A percentile compares a stretch with the other conserved stretches of the same genome.
phyloP scores from a whole-genome alignment of 805 yeast genomes.

The Dipodascopsis uninucleata region DNA sequence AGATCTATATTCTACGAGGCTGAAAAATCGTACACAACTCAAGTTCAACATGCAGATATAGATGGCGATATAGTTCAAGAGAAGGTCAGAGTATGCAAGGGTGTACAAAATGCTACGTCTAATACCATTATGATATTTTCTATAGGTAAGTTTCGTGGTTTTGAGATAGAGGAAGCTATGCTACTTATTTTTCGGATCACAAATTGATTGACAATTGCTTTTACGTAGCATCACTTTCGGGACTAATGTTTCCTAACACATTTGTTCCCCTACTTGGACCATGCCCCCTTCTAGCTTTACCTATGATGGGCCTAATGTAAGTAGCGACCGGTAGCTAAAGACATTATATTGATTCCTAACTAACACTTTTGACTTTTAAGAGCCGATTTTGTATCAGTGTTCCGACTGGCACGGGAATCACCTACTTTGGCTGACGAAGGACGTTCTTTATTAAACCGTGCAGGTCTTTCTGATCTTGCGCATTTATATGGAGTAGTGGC shows the following conservation, averaged over 20 bases:
- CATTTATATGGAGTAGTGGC: slow-evolving; percentile 19
- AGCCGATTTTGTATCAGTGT: background rate
- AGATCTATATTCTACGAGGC: slow-evolving; percentile 12
- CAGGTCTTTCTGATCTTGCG: slow-evolving; percentile 1
- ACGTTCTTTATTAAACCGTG: background rate
- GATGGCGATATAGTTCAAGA: slow-evolving; percentile 7
- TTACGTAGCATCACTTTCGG: slow-evolving; percentile 10
- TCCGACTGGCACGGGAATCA: background rate
- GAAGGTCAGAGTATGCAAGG: background rate
- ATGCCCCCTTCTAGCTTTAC: slow-evolving; percentile 16
- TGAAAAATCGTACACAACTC: background rate
- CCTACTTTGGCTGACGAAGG: background rate
- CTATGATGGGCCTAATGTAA: slow-evolving; percentile 14
- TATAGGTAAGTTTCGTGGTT: slow-evolving; percentile 8
- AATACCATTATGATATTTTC: slow-evolving; percentile 17
- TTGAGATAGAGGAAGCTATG: too few species aligned
- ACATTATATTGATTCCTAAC: background rate
- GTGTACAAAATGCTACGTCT: slow-evolving; percentile 8
- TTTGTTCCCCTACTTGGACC: slow-evolving; percentile 12
- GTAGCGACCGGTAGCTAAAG: too few species aligned
- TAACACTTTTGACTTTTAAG: background rate
- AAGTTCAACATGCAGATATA: slow-evolving; percentile 3
- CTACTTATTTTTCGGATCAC: background rate
- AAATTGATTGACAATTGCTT: background rate
- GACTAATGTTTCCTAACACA: slow-evolving; percentile 15